Evolutionary conservation across 2,329 filamentous ascomycete species (phyloP).

Genomic region (Pseudodiploospora longispora): DNA sequence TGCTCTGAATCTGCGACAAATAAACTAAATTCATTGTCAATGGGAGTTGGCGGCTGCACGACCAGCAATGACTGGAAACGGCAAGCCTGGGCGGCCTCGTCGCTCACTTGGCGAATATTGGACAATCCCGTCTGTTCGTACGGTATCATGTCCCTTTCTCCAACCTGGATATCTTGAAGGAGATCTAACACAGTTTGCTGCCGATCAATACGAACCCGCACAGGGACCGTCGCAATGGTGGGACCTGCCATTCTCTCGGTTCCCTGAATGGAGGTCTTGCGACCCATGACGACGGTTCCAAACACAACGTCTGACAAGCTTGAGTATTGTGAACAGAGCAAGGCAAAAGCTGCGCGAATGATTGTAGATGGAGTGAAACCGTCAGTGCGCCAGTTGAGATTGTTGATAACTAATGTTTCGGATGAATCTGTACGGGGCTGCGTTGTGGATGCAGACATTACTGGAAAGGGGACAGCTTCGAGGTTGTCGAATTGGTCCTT

Average conservation of each 20-base stretch:
- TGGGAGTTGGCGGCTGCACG: conserved; percentile 1
- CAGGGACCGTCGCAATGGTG: conserved; percentile 4
- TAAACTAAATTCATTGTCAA: background rate
- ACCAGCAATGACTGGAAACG: conserved; percentile 4
- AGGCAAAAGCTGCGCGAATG: background rate
- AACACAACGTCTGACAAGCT: conserved; percentile 4
- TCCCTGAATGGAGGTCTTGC: conserved; percentile 3
- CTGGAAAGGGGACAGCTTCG: background rate
- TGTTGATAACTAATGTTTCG: background rate
- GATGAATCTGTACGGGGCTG: background rate
- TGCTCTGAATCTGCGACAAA: no score
- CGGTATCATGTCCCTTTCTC: conserved; percentile 3
- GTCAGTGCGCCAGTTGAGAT: background rate
- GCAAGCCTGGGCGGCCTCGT: conserved; percentile 3
- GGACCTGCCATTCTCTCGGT: conserved; percentile 3
- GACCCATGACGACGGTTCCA: conserved; percentile 2
- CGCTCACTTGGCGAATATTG: background rate
- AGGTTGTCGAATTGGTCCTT: background rate
- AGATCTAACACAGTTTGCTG: background rate
- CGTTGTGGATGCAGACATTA: background rate
- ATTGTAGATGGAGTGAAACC: conserved; percentile 3
- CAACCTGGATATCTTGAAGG: background rate
- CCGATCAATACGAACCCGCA: background rate
- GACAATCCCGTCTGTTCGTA: conserved; percentile 6
- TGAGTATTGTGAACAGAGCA: conserved; percentile 2